phyloP scores from a whole-genome alignment of 768 basidiomycete species.

The Phylloporus arenicola region DNA sequence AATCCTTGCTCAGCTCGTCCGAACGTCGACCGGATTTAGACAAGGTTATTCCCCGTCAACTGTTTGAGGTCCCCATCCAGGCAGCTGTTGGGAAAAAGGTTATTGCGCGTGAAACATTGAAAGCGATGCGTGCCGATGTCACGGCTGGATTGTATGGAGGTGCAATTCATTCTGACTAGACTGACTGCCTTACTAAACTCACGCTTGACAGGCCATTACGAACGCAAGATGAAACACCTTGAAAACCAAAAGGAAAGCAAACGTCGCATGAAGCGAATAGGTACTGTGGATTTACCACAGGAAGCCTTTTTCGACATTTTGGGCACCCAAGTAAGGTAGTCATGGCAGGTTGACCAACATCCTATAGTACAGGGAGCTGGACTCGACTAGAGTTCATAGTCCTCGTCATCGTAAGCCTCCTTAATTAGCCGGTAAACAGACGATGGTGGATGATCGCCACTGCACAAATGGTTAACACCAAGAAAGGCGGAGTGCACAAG shows the following conservation, averaged over 20 bases:
- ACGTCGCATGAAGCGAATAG: conserved; percentile 80
- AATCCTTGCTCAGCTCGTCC: not conserved
- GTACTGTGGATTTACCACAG: conserved; percentile 86
- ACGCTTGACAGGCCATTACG: conserved; percentile 64
- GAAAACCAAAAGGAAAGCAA: conserved; percentile 94
- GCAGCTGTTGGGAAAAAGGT: conserved; percentile 84
- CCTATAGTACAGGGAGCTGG: not conserved
- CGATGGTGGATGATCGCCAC: conserved; percentile 94
- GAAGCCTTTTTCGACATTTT: conserved; percentile 94
- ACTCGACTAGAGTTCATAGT: conserved; percentile 55
- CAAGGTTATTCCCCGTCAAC: conserved; percentile 86
- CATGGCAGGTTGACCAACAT: not conserved
- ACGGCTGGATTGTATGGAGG: conserved; percentile 93
- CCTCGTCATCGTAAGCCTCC: conserved; percentile 94
- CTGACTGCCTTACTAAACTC: not conserved
- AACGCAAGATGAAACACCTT: conserved; percentile 86
- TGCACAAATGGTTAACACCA: conserved; percentile 29
- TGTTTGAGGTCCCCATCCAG: conserved; percentile 95
- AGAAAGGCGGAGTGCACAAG: conserved; percentile 5
- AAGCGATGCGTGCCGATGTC: conserved; percentile 84
- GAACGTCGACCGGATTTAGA: conserved; percentile 37
- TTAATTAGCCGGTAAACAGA: conserved; percentile 90
- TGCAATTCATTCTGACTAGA: conserved; percentile 18
- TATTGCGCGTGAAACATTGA: conserved; percentile 84
- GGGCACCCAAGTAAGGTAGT: conserved; percentile 44